These are phyloP conservation scores for Entoloma clypeatum DNA, from an alignment of 1,284 basidiomycete genomes.

Conservation along the genomic window DNA sequence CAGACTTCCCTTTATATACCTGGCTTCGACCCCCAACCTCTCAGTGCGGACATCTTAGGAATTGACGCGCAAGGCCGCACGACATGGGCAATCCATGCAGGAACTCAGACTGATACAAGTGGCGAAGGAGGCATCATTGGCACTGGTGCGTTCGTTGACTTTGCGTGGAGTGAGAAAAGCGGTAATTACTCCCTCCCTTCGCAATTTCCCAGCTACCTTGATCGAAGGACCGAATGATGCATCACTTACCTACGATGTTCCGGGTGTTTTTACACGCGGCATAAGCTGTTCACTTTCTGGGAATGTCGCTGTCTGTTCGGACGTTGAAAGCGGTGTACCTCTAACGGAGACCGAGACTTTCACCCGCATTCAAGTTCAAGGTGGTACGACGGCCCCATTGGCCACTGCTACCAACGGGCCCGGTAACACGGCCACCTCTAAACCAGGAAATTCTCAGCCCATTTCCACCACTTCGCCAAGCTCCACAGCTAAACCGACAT, in stretches of 20 bases:
- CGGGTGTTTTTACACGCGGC: conserved; percentile 18
- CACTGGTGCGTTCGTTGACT: conserved; percentile 13
- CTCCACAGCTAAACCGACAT: conserved; percentile 14
- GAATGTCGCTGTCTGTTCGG: conserved; percentile 21
- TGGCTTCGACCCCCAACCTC: conserved; percentile 41
- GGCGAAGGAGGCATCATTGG: conserved; percentile 29
- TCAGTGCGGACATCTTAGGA: conserved; percentile 38
- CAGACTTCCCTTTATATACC: conserved; percentile 41
- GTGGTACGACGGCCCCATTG: conserved; percentile 16
- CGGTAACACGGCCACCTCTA: neutral
- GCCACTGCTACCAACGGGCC: conserved; percentile 6
- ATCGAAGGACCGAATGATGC: conserved; percentile 23
- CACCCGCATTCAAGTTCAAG: conserved; percentile 18
- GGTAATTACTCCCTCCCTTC: neutral
- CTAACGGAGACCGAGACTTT: conserved; percentile 21
- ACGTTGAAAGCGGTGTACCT: conserved; percentile 11
- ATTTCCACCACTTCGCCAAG: conserved; percentile 15
- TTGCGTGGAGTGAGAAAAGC: conserved; percentile 20
- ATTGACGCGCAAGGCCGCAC: conserved; percentile 38
- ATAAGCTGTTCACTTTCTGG: conserved; percentile 16
- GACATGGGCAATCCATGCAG: conserved; percentile 39
- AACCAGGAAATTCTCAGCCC: conserved; percentile 7
- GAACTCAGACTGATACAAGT: conserved; percentile 31
- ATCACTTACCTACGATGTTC: conserved; percentile 19
- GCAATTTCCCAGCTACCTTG: conserved; percentile 24